Percentiles rank a stretch among this genome's conserved stretches.
Conservation (phyloP, 139 green algal genomes). For the Zygnema circumcarinatum region DNA sequence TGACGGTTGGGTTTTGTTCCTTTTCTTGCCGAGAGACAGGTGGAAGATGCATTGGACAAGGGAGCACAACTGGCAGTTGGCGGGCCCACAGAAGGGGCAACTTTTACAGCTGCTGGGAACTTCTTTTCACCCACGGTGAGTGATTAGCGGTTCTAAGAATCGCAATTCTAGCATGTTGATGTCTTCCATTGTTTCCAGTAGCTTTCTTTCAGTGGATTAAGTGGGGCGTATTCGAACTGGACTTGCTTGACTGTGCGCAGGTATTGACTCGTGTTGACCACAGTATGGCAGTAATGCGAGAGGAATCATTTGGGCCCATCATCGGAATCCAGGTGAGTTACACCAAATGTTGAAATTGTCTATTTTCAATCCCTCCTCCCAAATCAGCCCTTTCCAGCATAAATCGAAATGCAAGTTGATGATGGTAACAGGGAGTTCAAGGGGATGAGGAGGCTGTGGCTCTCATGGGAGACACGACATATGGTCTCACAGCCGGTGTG, state of each 20-base stretch:
- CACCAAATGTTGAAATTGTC: conserved; percentile 7
- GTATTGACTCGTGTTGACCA: conserved; percentile 53
- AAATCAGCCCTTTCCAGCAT: not conserved
- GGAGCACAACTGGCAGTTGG: conserved; percentile 24
- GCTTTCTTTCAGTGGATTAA: too few relatives aligned
- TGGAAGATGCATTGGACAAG: conserved; percentile 43
- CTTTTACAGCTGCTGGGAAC: not conserved
- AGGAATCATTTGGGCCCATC: conserved; percentile 56
- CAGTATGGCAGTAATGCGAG: conserved; percentile 50
- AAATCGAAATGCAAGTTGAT: too few relatives aligned
- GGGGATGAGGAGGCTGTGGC: conserved; percentile 44
- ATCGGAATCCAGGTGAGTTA: conserved; percentile 48
- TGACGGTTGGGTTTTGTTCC: too few relatives aligned
- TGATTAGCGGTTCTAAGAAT: too few relatives aligned
- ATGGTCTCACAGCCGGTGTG: conserved; percentile 53
- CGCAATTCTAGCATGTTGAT: conserved; percentile 1
- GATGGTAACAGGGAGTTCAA: conserved; percentile 3
- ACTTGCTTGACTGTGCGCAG: conserved; percentile 16
- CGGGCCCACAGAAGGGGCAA: conserved; percentile 11
- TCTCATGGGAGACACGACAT: conserved; percentile 58
- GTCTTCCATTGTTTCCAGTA: too few relatives aligned
- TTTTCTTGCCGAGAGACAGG: not conserved
- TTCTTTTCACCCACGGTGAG: conserved; percentile 32
- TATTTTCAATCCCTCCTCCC: not conserved
- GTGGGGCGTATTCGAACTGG: too few relatives aligned